Conservation (phyloP, 2,329 filamentous ascomycete species). For the Curvularia lunata region DNA sequence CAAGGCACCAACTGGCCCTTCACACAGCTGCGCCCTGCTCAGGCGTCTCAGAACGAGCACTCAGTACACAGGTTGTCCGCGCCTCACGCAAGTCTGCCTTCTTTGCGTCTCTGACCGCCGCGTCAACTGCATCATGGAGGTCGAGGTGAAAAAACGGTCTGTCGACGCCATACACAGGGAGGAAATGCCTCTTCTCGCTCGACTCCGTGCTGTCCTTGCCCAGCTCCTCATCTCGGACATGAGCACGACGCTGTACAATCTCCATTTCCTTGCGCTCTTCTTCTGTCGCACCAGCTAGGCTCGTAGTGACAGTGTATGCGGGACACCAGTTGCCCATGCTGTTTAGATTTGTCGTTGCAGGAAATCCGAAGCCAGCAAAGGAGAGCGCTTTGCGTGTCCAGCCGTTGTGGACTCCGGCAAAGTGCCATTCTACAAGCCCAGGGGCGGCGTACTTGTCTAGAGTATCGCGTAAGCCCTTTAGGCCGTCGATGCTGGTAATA, state of each 20-base stretch:
- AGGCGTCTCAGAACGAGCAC: background rate
- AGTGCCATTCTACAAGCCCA: constrained; percentile 49
- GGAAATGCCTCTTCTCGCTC: background rate
- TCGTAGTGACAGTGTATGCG: constrained; percentile 29
- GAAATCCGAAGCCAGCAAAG: constrained; percentile 62
- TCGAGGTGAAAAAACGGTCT: constrained; percentile 41
- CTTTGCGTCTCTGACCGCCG: constrained; percentile 34
- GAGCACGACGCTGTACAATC: constrained; percentile 2
- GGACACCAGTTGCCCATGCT: constrained; percentile 31
- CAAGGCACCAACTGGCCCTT: background rate
- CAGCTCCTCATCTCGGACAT: constrained; percentile 18
- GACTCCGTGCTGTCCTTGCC: background rate
- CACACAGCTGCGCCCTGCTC: background rate
- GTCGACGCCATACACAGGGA: constrained; percentile 31
- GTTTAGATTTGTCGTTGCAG: constrained; percentile 10
- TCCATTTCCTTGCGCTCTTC: constrained; percentile 22
- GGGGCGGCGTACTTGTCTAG: constrained; percentile 59
- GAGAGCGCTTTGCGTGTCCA: constrained; percentile 65
- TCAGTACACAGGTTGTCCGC: background rate
- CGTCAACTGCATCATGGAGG: constrained; percentile 38
- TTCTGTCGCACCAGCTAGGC: constrained; percentile 23
- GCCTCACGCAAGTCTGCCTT: constrained; percentile 19
- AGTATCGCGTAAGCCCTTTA: constrained; percentile 62
- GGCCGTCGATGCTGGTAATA: constrained; percentile 61
- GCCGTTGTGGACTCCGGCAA: constrained; percentile 61